Base-by-base conservation (phyloP, 345 rosid genomes). In the Orychophragmus violaceus region DNA sequence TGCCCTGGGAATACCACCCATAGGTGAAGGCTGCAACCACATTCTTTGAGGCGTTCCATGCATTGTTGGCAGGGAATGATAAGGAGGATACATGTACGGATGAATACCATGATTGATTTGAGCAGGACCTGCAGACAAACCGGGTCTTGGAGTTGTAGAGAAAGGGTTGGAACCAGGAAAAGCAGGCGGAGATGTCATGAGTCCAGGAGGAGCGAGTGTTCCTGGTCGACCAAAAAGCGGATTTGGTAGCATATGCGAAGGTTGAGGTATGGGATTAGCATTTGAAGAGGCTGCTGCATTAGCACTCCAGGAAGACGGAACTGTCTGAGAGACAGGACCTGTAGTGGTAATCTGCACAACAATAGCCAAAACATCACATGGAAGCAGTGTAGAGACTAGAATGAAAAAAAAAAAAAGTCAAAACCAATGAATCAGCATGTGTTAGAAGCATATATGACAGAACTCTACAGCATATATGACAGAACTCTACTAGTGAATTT, bases 21-120 rank as follows among this genome's bases (percentile, higher is more conserved):
- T 75, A 65, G 76, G 87, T 13, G 85, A 87, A 66, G 87, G 93
- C 64, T 82, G 96, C 82, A 83, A 67, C 98, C 95, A 86, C 59
- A 64, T 82, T 69, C 87, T 88, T 65, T 79, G 94, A 30, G 86
- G 84, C 45, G 79, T 63, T 76, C 80, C 79, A 82, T 73, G 80
- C 74, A 83, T 76, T 63, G 84, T 19, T 76, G 92, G 87, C 52
- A 82, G 51, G 33, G 94, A 72, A 59, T 86, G 80, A 75, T 80
- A 82, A 44, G 85, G 72, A 56, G 87, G 84, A 67, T 81, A 82
- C 17, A 80, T 62, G 71, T 85, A 90, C 16, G 80, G 88, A 78
- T 81, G 91, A 76, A 74, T 60, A 36, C 66, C 71, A 56, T 77
- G 77, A 81, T 67, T 81, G 54, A 79, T 61, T 33, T 78, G 51